Evolutionary conservation across 805 yeast genomes (phyloP).

Genomic region (Metschnikowia drakensbergensis): DNA sequence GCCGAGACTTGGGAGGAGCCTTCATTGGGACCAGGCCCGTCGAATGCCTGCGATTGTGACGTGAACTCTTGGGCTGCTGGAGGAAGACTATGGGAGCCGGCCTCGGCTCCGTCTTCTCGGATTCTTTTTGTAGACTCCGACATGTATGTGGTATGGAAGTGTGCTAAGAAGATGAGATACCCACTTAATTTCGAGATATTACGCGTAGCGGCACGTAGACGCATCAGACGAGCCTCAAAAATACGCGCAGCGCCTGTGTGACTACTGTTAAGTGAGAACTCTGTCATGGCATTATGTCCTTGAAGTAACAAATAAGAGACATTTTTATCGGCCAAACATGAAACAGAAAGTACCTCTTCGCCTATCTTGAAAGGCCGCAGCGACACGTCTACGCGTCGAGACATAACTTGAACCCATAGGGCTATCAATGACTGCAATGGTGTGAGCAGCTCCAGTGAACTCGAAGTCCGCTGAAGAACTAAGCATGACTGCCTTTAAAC

Average conservation of each 20-base stretch:
- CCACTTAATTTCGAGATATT: conserved; percentile 2
- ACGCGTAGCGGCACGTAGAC: conserved; percentile 1
- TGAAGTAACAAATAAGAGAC: too few relatives aligned
- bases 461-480: too few relatives aligned
- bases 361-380: background rate
- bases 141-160: background rate
- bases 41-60: background rate
- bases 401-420: background rate
- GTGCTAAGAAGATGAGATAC: background rate
- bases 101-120: conserved; percentile 10
- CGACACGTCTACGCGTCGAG: background rate
- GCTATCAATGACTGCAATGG: too few relatives aligned
- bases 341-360: too few relatives aligned
- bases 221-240: background rate
- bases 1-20: conserved; percentile 12
- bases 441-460: too few relatives aligned
- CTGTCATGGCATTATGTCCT: too few relatives aligned
- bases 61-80: conserved; percentile 21
- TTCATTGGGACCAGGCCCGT: background rate
- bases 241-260: background rate
- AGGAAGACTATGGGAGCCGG: conserved; percentile 33
- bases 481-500: background rate
- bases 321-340: too few relatives aligned
- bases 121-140: conserved; percentile 9
- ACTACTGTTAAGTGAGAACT: too few relatives aligned